Evolutionary conservation across 441 rosid genomes (phyloP).

Genomic region (Sinapis alba): DNA sequence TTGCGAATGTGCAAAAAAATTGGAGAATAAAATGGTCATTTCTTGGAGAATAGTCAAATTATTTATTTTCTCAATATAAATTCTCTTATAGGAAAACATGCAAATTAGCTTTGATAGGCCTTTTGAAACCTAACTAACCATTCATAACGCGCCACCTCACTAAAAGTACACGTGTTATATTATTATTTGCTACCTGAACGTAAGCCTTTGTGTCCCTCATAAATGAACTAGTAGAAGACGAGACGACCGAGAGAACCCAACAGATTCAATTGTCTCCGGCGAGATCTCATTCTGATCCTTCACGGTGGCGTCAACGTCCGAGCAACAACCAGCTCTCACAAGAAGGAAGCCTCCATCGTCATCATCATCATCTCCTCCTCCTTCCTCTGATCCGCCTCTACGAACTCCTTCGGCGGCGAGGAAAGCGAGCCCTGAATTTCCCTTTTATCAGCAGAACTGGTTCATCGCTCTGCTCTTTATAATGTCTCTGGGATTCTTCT

Average conservation of each 20-base stretch:
- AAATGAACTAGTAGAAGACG: background rate
- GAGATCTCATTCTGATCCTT: slow-evolving; percentile 23
- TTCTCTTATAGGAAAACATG: too few relatives aligned
- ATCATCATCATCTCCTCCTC: slow-evolving; percentile 39
- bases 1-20: too few relatives aligned
- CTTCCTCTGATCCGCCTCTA: slow-evolving; percentile 35
- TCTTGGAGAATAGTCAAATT: too few relatives aligned
- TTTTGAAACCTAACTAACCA: background rate
- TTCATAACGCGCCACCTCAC: slow-evolving; percentile 28
- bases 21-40: too few relatives aligned
- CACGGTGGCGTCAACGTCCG: slow-evolving; percentile 93
- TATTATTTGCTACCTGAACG: slow-evolving; percentile 7
- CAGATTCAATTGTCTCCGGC: slow-evolving; percentile 21
- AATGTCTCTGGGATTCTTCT: slow-evolving; percentile 77
- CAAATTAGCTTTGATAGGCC: too few relatives aligned
- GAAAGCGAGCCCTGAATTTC: slow-evolving; percentile 44
- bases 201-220: slow-evolving; percentile 21
- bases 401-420: slow-evolving; percentile 42
- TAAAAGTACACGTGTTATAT: background rate
- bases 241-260: background rate
- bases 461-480: slow-evolving; percentile 69
- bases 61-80: too few relatives aligned
- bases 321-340: slow-evolving; percentile 54
- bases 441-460: slow-evolving; percentile 93
- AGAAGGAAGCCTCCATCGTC: slow-evolving; percentile 50